Base-by-base conservation (phyloP, 768 basidiomycete species). In the Tulasnella sp. region DNA sequence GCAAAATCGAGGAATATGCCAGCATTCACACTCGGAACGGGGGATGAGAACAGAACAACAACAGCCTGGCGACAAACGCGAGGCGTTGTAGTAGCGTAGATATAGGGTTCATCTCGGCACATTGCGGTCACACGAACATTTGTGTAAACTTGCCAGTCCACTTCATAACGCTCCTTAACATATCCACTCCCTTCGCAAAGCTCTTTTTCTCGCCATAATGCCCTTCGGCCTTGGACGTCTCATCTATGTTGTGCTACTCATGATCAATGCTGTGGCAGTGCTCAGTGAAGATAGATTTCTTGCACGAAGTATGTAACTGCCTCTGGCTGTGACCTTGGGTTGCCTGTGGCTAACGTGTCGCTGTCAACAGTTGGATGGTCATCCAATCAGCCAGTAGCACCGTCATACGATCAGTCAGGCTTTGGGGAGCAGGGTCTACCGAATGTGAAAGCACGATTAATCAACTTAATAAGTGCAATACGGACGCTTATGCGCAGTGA, bases 261-360 rank as follows among this genome's bases (percentile, higher is more conserved):
- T 97, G 68, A 81, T 92, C 66, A 98, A 99, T 70, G 90, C 92
- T 46, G 82, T 98, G 70, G 94, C 94, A 7, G 84, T 99, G 60
- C 77, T 99, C 62, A 94, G 84, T 67, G 94, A 99, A 72, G 94
- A 99, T 66, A 81, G 94, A 5, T 99, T 99, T 72, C 83, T 99
- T 57, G 86, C 92, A 21, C 77, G 84, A 69, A 92, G 92, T 94
- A 68, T 65, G 86, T 78, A 58, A 24, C 59, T 48, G 30, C 21
- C 55, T 42, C 19, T 53, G 59, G 0, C 25, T 65, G 22, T 54
- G 53, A 21, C 45, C 27, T 11, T 21, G 55, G 25, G 24, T 27
- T 15, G 22, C 44, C 19, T 25, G 62, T 49, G 55, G 49, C 63
- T 70, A 60, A 69, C 54, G 42, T 60, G 57, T 15, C 38, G 25